Evolutionary conservation across 768 basidiomycete genomes (phyloP).

Genomic region (Suillus discolor): DNA sequence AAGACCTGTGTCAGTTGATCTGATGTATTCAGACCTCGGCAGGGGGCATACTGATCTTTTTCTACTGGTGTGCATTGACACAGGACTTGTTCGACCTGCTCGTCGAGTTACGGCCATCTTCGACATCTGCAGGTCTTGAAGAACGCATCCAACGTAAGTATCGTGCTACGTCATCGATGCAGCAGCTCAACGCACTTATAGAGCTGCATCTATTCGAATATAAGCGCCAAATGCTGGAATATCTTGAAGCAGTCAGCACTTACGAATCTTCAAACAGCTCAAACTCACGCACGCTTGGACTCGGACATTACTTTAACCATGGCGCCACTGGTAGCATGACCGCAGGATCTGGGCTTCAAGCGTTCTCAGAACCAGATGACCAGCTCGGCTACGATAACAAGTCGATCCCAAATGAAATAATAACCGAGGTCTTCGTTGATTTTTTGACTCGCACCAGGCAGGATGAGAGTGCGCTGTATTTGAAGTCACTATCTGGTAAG

Average conservation of each 20-base stretch:
- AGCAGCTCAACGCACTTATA: neutral
- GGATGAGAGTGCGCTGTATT: neutral
- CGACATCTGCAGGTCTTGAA: conserved; percentile 21
- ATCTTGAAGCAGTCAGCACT: conserved; percentile 9
- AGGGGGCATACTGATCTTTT: conserved; percentile 23
- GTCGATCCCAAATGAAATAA: conserved; percentile 20
- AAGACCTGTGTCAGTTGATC: no score
- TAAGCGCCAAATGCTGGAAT: conserved; percentile 17
- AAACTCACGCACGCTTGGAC: no score
- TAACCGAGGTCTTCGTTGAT: conserved; percentile 21
- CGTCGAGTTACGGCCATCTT: conserved; percentile 21
- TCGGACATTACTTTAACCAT: neutral
- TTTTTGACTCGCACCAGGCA: conserved; percentile 12
- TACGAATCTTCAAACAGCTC: no score
- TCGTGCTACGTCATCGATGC: no score
- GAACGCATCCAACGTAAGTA: conserved; percentile 25
- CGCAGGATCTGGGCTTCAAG: neutral
- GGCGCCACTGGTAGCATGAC: neutral
- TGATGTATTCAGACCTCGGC: neutral
- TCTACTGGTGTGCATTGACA: conserved; percentile 20
- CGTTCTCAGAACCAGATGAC: conserved; percentile 6
- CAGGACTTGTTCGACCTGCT: conserved; percentile 27
- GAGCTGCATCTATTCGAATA: conserved; percentile 29
- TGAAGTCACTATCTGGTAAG: neutral
- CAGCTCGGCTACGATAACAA: conserved; percentile 7